Base-by-base conservation (phyloP, 1,284 basidiomycete genomes). In the Cryptococcus floricola region DNA sequence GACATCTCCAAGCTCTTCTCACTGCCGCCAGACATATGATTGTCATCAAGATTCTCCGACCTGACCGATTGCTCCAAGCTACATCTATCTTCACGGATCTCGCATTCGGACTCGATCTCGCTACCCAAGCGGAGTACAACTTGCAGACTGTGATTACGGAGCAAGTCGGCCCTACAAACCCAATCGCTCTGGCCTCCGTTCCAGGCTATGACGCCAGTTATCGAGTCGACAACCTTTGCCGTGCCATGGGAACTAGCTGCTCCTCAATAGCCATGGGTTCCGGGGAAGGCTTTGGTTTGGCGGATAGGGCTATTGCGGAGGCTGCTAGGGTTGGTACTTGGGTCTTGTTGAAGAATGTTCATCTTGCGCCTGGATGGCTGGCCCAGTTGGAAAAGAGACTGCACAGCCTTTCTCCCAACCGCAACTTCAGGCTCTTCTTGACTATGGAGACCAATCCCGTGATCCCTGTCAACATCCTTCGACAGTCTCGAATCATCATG, bases 121-220 rank as follows among this genome's bases (percentile, higher is more conserved):
- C 66, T 8, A 48, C 51, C 19, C 58, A 69, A 39, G 50, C 68
- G 7, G 70, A 61, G 27, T 71, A 70, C 54, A 87, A 93, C 60
- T 82, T 98, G 39, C 82, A 82, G 19, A 75, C 79, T 8, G 85
- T 96, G 78, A 91, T 95, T 27, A 68, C 81, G 5, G 82, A 88
- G 62, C 89, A 97, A 71, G 84, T 93, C 38, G 82, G 84, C 12
- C 82, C 91, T 1, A 82, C 83, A 2, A 91, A 89, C 1, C 92
- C 94, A 1, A 78, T 97, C n/a, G 88, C 90, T 10, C 79, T 98
- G 50, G 86, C 92, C 38, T 97, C 93, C 7, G 91, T 97, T 3
- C 85, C 90, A 1, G 94, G 94, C n/a, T 94, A 96, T 70, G 94
- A 98, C 73, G 94, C 94, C 10, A 93, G 91, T 73, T 97, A 94